Conservation (phyloP, 2,329 filamentous ascomycete genomes). For the Trichophyton equinum region DNA sequence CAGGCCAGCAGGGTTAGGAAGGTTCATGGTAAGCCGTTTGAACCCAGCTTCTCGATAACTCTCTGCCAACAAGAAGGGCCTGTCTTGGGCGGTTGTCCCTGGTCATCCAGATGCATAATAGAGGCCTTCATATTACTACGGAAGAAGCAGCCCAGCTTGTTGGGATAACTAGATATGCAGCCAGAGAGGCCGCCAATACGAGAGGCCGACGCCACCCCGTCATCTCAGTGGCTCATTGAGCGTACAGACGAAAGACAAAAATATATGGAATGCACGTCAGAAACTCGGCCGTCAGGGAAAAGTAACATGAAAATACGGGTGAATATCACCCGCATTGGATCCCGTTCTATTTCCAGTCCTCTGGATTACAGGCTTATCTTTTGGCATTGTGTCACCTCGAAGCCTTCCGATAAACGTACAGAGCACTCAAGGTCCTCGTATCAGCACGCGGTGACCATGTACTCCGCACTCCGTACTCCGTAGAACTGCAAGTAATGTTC, state of each 20-base stretch:
- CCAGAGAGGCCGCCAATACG: background rate
- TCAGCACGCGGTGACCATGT: background rate
- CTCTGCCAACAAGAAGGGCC: background rate
- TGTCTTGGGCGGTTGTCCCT: background rate
- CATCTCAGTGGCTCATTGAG: background rate
- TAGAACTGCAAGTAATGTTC: background rate
- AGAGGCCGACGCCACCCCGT: background rate
- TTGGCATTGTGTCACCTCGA: background rate
- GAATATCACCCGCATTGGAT: background rate
- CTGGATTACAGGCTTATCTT: background rate
- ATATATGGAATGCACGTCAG: background rate
- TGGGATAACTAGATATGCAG: background rate
- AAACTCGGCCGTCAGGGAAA: background rate
- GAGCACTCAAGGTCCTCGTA: background rate
- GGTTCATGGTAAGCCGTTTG: background rate
- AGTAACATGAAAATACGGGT: background rate
- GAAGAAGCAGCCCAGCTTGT: background rate
- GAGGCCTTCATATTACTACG: background rate
- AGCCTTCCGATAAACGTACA: background rate
- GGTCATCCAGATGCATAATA: background rate
- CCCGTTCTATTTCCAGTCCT: background rate
- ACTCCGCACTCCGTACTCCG: too few relatives aligned
- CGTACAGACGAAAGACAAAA: background rate
- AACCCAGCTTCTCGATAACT: constrained; percentile 1
- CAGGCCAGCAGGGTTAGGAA: background rate